phyloP scores from a whole-genome alignment of 768 basidiomycete genomes.

The Auriculariales sp. region DNA sequence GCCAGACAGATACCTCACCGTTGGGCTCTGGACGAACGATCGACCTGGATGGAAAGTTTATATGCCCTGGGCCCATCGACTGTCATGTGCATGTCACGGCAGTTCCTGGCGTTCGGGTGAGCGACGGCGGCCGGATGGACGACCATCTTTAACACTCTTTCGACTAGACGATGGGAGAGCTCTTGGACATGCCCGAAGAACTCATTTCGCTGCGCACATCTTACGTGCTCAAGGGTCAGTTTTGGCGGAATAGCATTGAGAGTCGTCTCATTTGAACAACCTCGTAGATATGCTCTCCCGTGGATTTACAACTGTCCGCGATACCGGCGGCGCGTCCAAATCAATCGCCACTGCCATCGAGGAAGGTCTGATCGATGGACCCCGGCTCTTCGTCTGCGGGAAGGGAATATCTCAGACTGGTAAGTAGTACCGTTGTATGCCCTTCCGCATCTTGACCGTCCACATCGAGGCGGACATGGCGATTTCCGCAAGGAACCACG shows the following conservation, averaged over 20 bases:
- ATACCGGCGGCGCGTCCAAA: constrained; percentile 25
- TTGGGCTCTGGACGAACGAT: constrained; percentile 7
- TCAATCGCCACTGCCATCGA: constrained; percentile 22
- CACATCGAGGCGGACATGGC: constrained; percentile 21
- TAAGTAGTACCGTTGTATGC: too few species aligned
- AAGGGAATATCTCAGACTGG: constrained; percentile 26
- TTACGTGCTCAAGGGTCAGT: constrained; percentile 21
- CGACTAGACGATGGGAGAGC: constrained; percentile 23
- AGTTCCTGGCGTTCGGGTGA: constrained; percentile 20
- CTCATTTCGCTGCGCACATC: constrained; percentile 21
- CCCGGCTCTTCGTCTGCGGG: constrained; percentile 25
- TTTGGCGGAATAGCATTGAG: too few species aligned
- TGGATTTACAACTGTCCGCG: constrained; percentile 26
- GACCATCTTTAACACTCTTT: neutral
- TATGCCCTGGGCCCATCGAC: constrained; percentile 23
- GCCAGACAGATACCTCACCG: constrained; percentile 2
- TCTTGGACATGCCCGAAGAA: constrained; percentile 18
- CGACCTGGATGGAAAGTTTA: constrained; percentile 6
- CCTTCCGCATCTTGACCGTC: too few species aligned
- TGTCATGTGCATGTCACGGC: constrained; percentile 30
- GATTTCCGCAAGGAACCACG: constrained; percentile 14
- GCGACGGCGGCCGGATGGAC: too few species aligned
- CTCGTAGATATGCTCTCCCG: constrained; percentile 21
- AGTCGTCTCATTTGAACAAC: neutral
- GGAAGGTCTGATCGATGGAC: constrained; percentile 23